These are phyloP conservation scores for Pseudocercospora macadamiae DNA, from an alignment of 2,329 filamentous ascomycete genomes.

Conservation along the genomic window DNA sequence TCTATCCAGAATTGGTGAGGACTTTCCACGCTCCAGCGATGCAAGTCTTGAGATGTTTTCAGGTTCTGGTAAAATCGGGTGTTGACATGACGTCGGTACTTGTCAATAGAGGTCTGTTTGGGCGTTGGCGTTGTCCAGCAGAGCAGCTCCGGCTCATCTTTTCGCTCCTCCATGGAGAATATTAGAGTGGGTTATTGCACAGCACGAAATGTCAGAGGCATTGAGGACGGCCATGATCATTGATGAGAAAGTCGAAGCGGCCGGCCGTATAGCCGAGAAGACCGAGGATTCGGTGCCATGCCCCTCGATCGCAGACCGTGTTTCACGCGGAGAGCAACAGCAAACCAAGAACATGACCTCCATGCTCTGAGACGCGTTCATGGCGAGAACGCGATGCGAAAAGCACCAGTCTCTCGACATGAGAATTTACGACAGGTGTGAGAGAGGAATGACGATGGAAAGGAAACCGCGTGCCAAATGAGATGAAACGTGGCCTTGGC, in stretches of 20 bases:
- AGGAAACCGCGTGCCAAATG: too few relatives aligned
- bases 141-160: constrained; percentile 24
- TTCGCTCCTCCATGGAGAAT: neutral
- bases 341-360: neutral
- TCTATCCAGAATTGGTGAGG: constrained; percentile 50
- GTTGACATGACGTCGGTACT: constrained; percentile 38
- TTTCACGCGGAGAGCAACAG: too few relatives aligned
- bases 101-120: constrained; percentile 34
- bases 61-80: constrained; percentile 29
- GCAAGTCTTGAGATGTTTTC: constrained; percentile 40
- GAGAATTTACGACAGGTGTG: too few relatives aligned
- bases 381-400: neutral
- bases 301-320: neutral
- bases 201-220: too few relatives aligned
- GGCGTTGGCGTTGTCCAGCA: constrained; percentile 31
- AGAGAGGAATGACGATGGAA: too few relatives aligned
- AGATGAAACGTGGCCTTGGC: too few relatives aligned
- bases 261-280: neutral
- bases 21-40: constrained; percentile 45
- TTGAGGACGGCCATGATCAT: neutral
- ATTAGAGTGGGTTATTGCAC: neutral
- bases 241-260: neutral
- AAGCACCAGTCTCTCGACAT: too few relatives aligned
- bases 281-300: neutral
- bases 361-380: neutral